Evolutionary conservation across 2,329 filamentous ascomycete genomes (phyloP).

Genomic region (Cordyceps pruinosa): DNA sequence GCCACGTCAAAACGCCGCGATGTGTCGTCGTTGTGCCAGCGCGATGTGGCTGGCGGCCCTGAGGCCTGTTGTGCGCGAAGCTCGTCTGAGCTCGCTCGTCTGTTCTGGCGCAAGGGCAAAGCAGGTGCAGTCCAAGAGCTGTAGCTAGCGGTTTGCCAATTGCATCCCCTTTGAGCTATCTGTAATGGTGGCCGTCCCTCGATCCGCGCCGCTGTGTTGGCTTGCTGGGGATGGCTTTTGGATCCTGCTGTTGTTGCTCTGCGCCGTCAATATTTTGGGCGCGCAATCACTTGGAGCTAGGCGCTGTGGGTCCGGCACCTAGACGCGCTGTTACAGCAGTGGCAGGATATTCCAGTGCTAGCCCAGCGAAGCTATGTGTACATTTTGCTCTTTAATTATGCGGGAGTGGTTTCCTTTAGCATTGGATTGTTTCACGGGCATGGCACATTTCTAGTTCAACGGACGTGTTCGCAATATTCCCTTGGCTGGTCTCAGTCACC

Average conservation of each 20-base stretch:
- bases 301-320: neutral
- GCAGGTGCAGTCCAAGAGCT: neutral
- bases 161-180: neutral
- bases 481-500: too few relatives aligned
- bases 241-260: neutral
- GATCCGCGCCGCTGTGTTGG: neutral
- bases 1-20: neutral
- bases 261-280: conserved; percentile 1
- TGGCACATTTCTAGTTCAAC: neutral
- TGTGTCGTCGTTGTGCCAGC: conserved; percentile 2
- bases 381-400: too few relatives aligned
- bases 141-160: neutral
- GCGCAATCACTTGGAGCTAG: conserved; percentile 3
- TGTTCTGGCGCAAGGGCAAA: neutral
- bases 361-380: neutral
- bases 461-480: too few relatives aligned
- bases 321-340: neutral
- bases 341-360: neutral
- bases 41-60: conserved; percentile 2
- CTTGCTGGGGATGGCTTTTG: neutral
- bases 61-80: neutral
- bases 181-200: neutral
- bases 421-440: too few relatives aligned
- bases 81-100: conserved; percentile 1
- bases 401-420: too few relatives aligned